Evolutionary conservation across 495 filamentous ascomycete genomes (phyloP).

Genomic region (Emericellopsis terricola): DNA sequence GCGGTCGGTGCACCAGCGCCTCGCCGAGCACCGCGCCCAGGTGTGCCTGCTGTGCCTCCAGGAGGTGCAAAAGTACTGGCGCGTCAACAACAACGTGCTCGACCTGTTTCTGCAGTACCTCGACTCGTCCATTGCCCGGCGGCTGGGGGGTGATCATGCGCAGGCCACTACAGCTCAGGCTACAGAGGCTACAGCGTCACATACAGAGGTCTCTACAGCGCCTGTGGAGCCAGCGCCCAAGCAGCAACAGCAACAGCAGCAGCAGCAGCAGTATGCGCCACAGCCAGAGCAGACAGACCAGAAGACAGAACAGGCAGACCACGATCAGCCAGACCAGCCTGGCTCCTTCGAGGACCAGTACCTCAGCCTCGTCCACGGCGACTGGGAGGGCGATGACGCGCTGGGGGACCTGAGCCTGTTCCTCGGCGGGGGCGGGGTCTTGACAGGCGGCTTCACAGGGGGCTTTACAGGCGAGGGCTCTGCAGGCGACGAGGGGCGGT

Average conservation of each 20-base stretch:
- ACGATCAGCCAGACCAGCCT: too few species aligned
- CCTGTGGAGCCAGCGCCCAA: neutral
- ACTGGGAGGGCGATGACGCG: constrained; percentile 1
- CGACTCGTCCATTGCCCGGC: constrained; percentile 23
- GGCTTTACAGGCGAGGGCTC: too few species aligned
- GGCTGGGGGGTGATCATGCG: constrained; percentile 13
- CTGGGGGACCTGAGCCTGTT: constrained; percentile 1
- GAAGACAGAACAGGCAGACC: neutral
- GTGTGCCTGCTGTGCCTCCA: constrained; percentile 26
- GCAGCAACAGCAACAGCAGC: neutral
- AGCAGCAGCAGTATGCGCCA: neutral
- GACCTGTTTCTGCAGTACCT: constrained; percentile 27
- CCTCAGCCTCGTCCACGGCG: neutral
- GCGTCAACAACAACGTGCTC: constrained; percentile 28
- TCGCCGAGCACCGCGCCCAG: constrained; percentile 28
- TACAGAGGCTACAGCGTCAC: neutral
- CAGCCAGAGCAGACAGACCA: neutral
- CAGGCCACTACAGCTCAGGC: neutral
- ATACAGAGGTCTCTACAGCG: neutral
- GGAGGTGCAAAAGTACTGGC: constrained; percentile 30
- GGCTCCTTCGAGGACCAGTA: constrained; percentile 2
- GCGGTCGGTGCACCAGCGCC: constrained; percentile 17
- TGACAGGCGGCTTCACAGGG: constrained; percentile 1
- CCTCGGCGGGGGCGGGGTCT: neutral
- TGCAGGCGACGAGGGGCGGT: too few species aligned